A percentile compares a stretch with the other conserved stretches of the same genome.
These are phyloP conservation scores for Euphrasia confusa DNA, from an alignment of 257 asterid species.

Conservation along the genomic window DNA sequence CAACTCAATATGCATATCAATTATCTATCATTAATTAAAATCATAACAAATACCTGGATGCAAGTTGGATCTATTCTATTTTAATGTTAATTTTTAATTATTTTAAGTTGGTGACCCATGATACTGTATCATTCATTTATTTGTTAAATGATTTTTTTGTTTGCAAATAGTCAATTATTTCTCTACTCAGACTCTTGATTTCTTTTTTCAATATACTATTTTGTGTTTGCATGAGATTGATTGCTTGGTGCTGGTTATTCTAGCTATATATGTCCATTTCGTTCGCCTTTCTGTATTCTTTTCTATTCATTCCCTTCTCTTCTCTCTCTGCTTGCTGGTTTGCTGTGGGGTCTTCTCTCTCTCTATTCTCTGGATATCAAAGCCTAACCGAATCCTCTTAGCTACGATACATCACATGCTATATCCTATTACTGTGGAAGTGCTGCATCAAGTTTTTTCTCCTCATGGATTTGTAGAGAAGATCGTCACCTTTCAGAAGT, in stretches of 20 bases:
- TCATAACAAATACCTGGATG: neutral
- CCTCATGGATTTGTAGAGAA: slow-evolving; percentile 99
- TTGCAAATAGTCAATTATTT: slow-evolving; percentile 1
- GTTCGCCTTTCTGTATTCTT: slow-evolving; percentile 45
- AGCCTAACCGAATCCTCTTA: slow-evolving; percentile 99
- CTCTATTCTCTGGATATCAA: slow-evolving; percentile 68
- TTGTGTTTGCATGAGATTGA: slow-evolving; percentile 26
- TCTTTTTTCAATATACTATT: slow-evolving; percentile 12
- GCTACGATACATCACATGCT: slow-evolving; percentile 99
- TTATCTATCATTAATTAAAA: neutral
- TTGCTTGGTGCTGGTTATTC: slow-evolving; percentile 28
- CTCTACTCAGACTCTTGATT: slow-evolving; percentile 19
- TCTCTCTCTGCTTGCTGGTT: slow-evolving; percentile 80
- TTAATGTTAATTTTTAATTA: too few relatives aligned
- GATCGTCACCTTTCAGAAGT: slow-evolving; percentile 99
- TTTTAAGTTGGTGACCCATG: neutral
- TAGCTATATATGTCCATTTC: slow-evolving; percentile 36
- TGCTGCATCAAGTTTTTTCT: slow-evolving; percentile 99
- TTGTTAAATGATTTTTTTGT: neutral
- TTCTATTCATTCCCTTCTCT: slow-evolving; percentile 82
- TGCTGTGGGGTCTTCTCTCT: slow-evolving; percentile 75
- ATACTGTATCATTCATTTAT: neutral
- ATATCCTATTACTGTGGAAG: slow-evolving; percentile 99
- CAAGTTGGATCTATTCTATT: too few relatives aligned
- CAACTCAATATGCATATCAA: too few relatives aligned